Percentiles rank a stretch among this genome's conserved stretches.
Conservation (phyloP, 768 basidiomycete genomes). For the Imleria badia region DNA sequence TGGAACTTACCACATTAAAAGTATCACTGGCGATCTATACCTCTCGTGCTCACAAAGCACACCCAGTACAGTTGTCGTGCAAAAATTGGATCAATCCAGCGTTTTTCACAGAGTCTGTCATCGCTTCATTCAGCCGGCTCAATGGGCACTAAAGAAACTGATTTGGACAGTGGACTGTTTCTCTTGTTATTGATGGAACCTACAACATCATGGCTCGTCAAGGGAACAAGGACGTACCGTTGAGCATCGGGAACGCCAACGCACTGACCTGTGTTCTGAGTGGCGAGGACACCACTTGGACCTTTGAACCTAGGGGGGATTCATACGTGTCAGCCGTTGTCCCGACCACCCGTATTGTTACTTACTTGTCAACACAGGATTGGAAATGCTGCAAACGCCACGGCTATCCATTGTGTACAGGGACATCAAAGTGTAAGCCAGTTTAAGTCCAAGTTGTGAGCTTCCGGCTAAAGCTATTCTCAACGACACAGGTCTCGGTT, state of each 20-base stretch:
- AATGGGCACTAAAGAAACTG: neutral
- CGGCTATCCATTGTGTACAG: neutral
- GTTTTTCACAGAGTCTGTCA: neutral
- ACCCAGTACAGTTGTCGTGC: neutral
- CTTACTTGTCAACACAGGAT: neutral
- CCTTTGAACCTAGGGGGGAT: neutral
- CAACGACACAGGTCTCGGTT: neutral
- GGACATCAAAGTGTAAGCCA: neutral
- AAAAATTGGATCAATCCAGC: neutral
- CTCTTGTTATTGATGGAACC: neutral
- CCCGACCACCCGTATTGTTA: neutral
- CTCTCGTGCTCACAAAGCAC: neutral
- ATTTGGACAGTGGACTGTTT: neutral
- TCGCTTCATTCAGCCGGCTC: neutral
- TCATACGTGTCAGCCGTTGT: neutral
- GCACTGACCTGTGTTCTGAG: neutral
- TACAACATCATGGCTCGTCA: neutral
- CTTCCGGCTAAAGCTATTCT: neutral
- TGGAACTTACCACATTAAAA: neutral
- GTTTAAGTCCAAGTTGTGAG: neutral
- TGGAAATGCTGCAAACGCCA: neutral
- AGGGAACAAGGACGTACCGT: neutral
- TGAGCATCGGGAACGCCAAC: neutral
- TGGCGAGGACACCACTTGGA: neutral
- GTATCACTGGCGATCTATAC: neutral